phyloP scores from a whole-genome alignment of 306 rosid species.

The Ceratonia siliqua region DNA sequence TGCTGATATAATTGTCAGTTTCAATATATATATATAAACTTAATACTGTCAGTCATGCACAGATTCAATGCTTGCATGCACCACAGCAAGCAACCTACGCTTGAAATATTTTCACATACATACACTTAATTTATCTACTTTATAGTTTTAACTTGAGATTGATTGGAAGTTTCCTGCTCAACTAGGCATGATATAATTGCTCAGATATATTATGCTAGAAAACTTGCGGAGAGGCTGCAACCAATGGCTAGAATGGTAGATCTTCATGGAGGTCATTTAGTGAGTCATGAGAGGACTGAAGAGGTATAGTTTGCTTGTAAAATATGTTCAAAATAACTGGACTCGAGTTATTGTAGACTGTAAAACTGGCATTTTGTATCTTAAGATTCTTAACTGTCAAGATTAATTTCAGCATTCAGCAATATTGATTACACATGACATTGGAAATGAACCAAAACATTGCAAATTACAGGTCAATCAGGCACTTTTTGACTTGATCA shows the following conservation, averaged over 20 bases:
- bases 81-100: constrained; percentile 10
- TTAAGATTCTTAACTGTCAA: constrained; percentile 9
- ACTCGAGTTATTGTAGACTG: background rate
- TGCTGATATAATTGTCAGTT: constrained; percentile 4
- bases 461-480: constrained; percentile 72
- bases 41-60: background rate
- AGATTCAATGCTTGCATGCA: background rate
- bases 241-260: constrained; percentile 93
- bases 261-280: constrained; percentile 95
- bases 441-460: constrained; percentile 24
- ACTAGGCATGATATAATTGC: constrained; percentile 89
- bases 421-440: background rate
- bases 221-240: constrained; percentile 76
- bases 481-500: constrained; percentile 74
- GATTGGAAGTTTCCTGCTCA: constrained; percentile 20
- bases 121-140: background rate
- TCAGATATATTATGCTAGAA: constrained; percentile 71
- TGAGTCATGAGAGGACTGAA: constrained; percentile 85
- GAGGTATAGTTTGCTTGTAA: constrained; percentile 60
- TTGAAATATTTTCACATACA: constrained; percentile 11
- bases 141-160: constrained; percentile 28
- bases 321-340: background rate
- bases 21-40: constrained; percentile 2
- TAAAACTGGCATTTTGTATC: constrained; percentile 2
- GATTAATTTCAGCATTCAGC: background rate